These are phyloP conservation scores for Penicillium atrosanguineum DNA, from an alignment of 495 filamentous ascomycete species.

Conservation along the genomic window DNA sequence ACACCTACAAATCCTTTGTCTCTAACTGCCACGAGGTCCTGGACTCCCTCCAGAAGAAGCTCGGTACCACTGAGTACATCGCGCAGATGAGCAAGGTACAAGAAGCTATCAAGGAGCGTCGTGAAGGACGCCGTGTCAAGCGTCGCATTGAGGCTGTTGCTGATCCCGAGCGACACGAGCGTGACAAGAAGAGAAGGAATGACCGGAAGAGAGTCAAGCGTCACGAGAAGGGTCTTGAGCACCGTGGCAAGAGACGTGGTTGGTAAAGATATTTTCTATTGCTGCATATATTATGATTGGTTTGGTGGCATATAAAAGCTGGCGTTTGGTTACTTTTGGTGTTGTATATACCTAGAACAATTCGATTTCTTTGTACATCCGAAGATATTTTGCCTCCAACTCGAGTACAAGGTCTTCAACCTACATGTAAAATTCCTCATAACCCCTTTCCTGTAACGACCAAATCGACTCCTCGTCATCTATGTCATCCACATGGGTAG, in stretches of 20 bases:
- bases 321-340: conserved; percentile 21
- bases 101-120: conserved; percentile 61
- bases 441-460: too few relatives aligned
- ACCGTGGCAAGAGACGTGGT: conserved; percentile 68
- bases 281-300: conserved; percentile 24
- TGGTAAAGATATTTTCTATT: conserved; percentile 41
- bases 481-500: too few relatives aligned
- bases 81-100: conserved; percentile 64
- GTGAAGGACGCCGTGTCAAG: conserved; percentile 74
- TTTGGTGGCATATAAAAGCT: conserved; percentile 27
- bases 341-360: conserved; percentile 13
- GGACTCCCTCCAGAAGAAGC: conserved; percentile 71
- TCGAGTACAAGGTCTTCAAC: too few relatives aligned
- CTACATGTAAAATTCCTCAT: too few relatives aligned
- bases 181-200: conserved; percentile 79
- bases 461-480: too few relatives aligned
- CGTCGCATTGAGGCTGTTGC: conserved; percentile 80
- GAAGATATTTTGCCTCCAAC: background rate
- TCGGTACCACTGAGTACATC: conserved; percentile 79
- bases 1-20: conserved; percentile 63
- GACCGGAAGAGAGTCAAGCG: conserved; percentile 81
- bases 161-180: conserved; percentile 72
- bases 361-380: conserved; percentile 9
- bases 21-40: conserved; percentile 69
- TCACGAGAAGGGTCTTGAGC: conserved; percentile 69